Conservation (phyloP, 768 basidiomycete species). For the Termitomyces bulborhizus region DNA sequence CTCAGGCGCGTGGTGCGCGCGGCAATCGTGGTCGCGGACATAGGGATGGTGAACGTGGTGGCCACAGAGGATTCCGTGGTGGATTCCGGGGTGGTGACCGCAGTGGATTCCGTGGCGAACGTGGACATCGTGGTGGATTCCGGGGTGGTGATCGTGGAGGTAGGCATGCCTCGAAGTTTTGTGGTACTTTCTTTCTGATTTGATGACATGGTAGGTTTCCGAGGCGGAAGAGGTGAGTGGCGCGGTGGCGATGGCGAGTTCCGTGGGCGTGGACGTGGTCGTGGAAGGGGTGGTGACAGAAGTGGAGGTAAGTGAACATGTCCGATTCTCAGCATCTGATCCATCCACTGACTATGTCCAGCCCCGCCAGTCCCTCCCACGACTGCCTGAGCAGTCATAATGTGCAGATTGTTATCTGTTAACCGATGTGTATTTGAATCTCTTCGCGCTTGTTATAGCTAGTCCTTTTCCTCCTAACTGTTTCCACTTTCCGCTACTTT, state of each 20-base stretch:
- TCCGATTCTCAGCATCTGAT: neutral
- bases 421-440: neutral
- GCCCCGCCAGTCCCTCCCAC: constrained; percentile 14
- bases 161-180: constrained; percentile 6
- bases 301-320: constrained; percentile 26
- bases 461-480: neutral
- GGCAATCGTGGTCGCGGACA: constrained; percentile 37
- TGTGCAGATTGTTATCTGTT: neutral
- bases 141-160: constrained; percentile 32
- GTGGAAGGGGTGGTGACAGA: constrained; percentile 31
- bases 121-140: constrained; percentile 37
- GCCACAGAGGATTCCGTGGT: constrained; percentile 27
- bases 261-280: constrained; percentile 37
- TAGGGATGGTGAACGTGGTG: constrained; percentile 20
- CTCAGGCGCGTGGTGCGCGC: constrained; percentile 40
- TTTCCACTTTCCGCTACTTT: neutral
- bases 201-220: constrained; percentile 20
- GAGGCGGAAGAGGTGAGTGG: constrained; percentile 41
- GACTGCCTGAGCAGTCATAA: constrained; percentile 14
- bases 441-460: neutral
- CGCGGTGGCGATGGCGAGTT: constrained; percentile 37
- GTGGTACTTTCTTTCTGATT: neutral
- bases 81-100: constrained; percentile 26
- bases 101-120: constrained; percentile 25
- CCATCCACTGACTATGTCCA: neutral